Percentiles rank a stretch among this genome's conserved stretches.
Evolutionary conservation across 202 grass and related monocot genomes (phyloP).

Genomic region (Panicum virgatum): DNA sequence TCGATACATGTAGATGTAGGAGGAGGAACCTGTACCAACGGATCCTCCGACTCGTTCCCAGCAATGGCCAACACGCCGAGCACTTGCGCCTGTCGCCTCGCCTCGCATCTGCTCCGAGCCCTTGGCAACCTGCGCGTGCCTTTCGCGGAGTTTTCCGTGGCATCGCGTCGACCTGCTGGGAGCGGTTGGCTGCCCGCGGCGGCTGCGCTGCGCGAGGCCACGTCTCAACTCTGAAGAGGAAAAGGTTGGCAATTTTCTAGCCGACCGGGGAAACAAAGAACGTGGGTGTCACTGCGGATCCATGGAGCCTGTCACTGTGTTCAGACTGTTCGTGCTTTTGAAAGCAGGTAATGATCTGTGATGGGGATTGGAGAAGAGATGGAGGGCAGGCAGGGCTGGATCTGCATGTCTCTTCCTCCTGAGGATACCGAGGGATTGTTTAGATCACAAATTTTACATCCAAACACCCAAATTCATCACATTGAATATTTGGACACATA

Average conservation of each 20-base stretch:
- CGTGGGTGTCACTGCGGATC: constrained; percentile 27
- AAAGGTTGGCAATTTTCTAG: not conserved
- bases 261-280: too few species aligned
- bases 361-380: not conserved
- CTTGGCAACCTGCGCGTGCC: not conserved
- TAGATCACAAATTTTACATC: too few species aligned
- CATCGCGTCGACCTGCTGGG: not conserved
- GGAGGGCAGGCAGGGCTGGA: not conserved
- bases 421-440: too few species aligned
- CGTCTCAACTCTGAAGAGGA: not conserved
- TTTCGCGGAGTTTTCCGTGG: not conserved
- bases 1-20: not conserved
- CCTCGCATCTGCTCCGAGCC: too few species aligned
- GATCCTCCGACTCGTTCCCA: not conserved
- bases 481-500: too few species aligned
- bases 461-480: too few species aligned
- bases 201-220: too few species aligned
- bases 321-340: constrained; percentile 10
- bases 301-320: not conserved
- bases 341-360: constrained; percentile 4
- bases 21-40: not conserved
- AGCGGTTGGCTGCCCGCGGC: not conserved
- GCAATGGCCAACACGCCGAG: not conserved
- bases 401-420: not conserved
- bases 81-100: not conserved